Percentiles rank a stretch among this genome's conserved stretches.
Conservation (phyloP, 1,284 basidiomycete species). For the Apiotrichum mycotoxinovorans region DNA sequence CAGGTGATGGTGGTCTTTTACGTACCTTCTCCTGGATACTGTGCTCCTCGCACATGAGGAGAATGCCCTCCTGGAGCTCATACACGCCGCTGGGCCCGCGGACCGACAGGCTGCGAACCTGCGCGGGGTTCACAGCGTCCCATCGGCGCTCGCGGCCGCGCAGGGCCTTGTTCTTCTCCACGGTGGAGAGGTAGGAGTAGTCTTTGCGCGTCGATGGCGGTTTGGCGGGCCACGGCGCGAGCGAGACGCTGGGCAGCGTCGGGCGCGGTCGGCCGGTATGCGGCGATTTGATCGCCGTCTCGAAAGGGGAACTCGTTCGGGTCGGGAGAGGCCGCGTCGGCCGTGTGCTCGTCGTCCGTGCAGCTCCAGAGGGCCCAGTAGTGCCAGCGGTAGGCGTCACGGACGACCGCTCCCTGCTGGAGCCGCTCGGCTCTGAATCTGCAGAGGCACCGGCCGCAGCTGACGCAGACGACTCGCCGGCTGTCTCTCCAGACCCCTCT, state of each 20-base stretch:
- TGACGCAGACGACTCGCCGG: background rate
- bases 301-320: background rate
- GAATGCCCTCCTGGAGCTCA: constrained; percentile 49
- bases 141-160: constrained; percentile 33
- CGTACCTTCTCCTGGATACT: background rate
- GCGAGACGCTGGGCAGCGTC: constrained; percentile 17
- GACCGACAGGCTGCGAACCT: constrained; percentile 25
- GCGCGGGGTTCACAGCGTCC: constrained; percentile 25
- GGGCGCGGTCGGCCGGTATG: constrained; percentile 19
- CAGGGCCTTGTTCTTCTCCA: constrained; percentile 30
- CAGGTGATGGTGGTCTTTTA: too few relatives aligned
- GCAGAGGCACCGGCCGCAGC: background rate
- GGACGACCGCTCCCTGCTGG: too few relatives aligned
- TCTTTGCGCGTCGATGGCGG: constrained; percentile 12
- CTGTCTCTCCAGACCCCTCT: background rate
- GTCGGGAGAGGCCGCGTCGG: background rate
- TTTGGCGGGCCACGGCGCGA: constrained; percentile 20
- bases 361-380: background rate
- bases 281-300: constrained; percentile 19
- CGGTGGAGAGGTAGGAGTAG: constrained; percentile 13
- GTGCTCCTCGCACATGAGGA: constrained; percentile 39
- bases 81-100: constrained; percentile 45
- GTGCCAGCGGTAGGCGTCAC: too few relatives aligned
- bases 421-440: too few relatives aligned
- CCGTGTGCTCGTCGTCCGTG: background rate